Percentiles rank a stretch among this genome's conserved stretches.
Conservation (phyloP, 495 filamentous ascomycete genomes). For the Zalerion maritima region DNA sequence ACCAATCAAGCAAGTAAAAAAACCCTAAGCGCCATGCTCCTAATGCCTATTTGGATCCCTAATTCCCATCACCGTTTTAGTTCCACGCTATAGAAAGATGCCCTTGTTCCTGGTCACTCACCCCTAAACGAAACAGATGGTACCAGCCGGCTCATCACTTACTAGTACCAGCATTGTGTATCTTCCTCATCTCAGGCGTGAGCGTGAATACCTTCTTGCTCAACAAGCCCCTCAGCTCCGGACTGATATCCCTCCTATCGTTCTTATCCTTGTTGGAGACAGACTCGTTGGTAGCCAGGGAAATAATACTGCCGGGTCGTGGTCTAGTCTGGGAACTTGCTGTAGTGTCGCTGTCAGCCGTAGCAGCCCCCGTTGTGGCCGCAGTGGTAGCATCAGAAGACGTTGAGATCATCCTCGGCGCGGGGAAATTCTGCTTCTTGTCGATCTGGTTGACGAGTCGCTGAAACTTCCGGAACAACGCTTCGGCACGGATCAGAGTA, state of each 20-base stretch:
- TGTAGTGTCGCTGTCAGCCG: not conserved
- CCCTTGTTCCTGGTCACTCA: too few relatives aligned
- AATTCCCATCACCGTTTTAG: too few relatives aligned
- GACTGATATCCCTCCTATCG: conserved; percentile 55
- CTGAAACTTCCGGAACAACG: conserved; percentile 76
- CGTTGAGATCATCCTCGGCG: conserved; percentile 35
- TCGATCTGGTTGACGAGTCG: conserved; percentile 78
- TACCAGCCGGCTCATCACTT: too few relatives aligned
- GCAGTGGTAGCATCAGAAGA: conserved; percentile 7
- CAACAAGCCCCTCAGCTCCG: conserved; percentile 63
- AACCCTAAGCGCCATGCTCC: too few relatives aligned
- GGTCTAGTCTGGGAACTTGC: not conserved
- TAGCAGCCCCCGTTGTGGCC: conserved; percentile 6
- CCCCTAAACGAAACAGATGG: too few relatives aligned
- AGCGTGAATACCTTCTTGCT: conserved; percentile 43
- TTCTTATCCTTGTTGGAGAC: conserved; percentile 13
- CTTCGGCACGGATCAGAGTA: conserved; percentile 75
- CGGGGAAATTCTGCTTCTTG: conserved; percentile 66
- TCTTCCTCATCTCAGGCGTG: not conserved
- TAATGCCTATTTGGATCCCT: too few relatives aligned
- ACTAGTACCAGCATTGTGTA: too few relatives aligned
- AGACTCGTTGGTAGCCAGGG: conserved; percentile 1
- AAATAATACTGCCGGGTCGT: not conserved
- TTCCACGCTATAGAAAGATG: too few relatives aligned
- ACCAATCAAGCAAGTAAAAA: too few relatives aligned